Evolutionary conservation across 352 stramenopile species (phyloP), one percentile per base, ranked within the genome.

Genomic region (Globisporangium solare): DNA sequence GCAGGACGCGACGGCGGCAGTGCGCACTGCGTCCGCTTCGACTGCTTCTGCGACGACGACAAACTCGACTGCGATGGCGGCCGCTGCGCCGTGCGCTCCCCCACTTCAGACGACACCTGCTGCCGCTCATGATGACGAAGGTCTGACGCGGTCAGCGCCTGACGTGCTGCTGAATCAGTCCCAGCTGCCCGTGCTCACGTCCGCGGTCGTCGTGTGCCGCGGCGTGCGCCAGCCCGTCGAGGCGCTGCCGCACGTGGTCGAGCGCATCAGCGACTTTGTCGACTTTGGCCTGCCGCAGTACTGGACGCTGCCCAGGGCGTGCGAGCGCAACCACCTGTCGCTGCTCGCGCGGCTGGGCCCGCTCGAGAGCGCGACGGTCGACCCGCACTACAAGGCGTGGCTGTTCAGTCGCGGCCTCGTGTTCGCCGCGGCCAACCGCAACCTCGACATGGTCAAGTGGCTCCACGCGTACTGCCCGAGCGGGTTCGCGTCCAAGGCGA

Each of bases 361-460:
- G 24, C 39, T 56, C 39, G 55, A 61, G 39, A 15, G 47, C 22
- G 31, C n/a, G 6, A 21, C 12, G 6, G 12, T 61, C 39, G 55
- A 55, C 11, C 55, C 55, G 18, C 35, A 51, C n/a, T 61, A 55
- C 24, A 40, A 42, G 8, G 55, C 55, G 39, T 49, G 22, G 8
- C 55, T 55, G 22, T 61, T 51, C 39, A 61, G 24, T 27, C 54
- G 50, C 15, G 37, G 17, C 6, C 46, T 65, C 22, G 55, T 21
- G 21, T 51, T 57, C 10, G 59, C 59, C 3, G 59, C 54, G 6
- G 45, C 24, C 6, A 54, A 42, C 40, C 54, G 6, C 12, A 47
- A 65, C 40, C 31, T 67, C 22, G 61, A 31, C 11, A 60, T 67
- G 39, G 49, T 59, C 7, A 18, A 47, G 20, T 67, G 47, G 53